A percentile compares a stretch with the other conserved stretches of the same genome.
These are phyloP conservation scores for Colletotrichum aenigma DNA, from an alignment of 2,329 filamentous ascomycete genomes.

Conservation along the genomic window DNA sequence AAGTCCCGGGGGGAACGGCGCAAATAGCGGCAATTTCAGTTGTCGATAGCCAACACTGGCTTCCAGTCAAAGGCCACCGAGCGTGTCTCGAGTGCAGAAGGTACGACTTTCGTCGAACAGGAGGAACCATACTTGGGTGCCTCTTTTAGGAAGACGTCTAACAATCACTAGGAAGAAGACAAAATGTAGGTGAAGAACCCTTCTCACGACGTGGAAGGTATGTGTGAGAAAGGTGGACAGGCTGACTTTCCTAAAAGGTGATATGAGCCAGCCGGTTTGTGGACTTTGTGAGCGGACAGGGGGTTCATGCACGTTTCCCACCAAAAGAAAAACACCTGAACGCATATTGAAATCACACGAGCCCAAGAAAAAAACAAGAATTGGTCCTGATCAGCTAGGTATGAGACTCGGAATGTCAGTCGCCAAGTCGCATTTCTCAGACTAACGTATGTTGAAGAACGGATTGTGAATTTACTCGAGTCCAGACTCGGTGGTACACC, in stretches of 20 bases:
- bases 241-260: not conserved
- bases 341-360: not conserved
- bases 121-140: not conserved
- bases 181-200: not conserved
- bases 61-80: not conserved
- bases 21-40: not conserved
- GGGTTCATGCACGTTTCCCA: not conserved
- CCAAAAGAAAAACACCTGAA: not conserved
- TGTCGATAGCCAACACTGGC: not conserved
- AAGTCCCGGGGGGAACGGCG: not conserved
- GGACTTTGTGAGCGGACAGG: not conserved
- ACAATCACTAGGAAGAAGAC: not conserved
- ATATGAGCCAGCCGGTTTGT: not conserved
- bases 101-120: not conserved
- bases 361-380: not conserved
- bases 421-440: not conserved
- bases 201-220: not conserved
- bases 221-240: not conserved
- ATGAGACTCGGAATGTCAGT: not conserved
- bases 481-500: not conserved
- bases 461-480: not conserved
- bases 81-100: not conserved
- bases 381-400: not conserved
- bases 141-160: not conserved
- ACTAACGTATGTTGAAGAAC: not conserved